Evolutionary conservation across 495 filamentous ascomycete species (phyloP).

Genomic region (Xanthoparmelia taractica): DNA sequence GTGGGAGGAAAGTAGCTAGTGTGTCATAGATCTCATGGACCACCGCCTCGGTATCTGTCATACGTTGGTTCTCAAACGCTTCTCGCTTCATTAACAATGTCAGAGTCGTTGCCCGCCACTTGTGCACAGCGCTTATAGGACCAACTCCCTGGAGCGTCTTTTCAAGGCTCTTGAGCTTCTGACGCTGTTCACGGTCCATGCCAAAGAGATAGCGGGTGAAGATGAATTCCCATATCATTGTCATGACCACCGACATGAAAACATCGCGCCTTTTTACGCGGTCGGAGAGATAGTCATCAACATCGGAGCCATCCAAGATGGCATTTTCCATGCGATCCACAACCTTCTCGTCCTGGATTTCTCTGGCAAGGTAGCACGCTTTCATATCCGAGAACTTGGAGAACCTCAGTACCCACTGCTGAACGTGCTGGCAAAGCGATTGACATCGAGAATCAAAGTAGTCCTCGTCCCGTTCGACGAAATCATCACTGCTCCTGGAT

Average conservation of each 20-base stretch:
- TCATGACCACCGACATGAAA: conserved; percentile 96
- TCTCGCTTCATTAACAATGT: conserved; percentile 74
- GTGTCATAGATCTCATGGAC: conserved; percentile 76
- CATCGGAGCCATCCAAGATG: conserved; percentile 86
- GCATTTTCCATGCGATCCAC: conserved; percentile 89
- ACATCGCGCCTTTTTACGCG: conserved; percentile 80
- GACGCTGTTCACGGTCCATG: conserved; percentile 93
- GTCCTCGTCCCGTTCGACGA: conserved; percentile 81
- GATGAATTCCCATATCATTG: conserved; percentile 95
- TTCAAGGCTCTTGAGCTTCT: conserved; percentile 91
- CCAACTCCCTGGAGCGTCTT: conserved; percentile 84
- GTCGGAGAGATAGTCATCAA: conserved; percentile 76
- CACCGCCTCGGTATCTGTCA: conserved; percentile 81
- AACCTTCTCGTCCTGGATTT: conserved; percentile 75
- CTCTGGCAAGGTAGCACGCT: conserved; percentile 68
- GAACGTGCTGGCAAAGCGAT: conserved; percentile 84
- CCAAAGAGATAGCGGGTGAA: conserved; percentile 97
- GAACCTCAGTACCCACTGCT: conserved; percentile 93
- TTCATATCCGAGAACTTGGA: conserved; percentile 89
- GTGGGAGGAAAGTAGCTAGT: conserved; percentile 71
- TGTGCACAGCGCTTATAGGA: conserved; percentile 70
- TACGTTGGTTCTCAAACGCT: conserved; percentile 64
- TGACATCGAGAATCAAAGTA: conserved; percentile 94
- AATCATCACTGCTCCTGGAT: conserved; percentile 55
- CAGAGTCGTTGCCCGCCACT: conserved; percentile 92